Evolutionary conservation across 768 basidiomycete species (phyloP).

Genomic region (Auricularia heimuer): DNA sequence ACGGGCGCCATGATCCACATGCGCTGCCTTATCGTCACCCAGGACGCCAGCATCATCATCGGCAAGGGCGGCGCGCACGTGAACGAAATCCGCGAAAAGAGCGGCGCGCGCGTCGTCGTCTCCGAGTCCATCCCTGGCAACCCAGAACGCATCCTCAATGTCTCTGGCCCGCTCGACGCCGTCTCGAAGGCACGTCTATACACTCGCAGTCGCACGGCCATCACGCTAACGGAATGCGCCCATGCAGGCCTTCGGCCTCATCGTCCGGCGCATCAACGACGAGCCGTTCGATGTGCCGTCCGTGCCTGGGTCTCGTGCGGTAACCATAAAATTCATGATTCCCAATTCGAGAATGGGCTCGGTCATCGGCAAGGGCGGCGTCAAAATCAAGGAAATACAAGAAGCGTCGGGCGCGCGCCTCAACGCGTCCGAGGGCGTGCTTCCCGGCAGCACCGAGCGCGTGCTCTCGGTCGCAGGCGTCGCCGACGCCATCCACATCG

Average conservation of each 20-base stretch:
- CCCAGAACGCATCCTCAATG: slow-evolving; percentile 96
- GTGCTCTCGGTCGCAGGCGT: slow-evolving; percentile 97
- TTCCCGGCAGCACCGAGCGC: slow-evolving; percentile 99
- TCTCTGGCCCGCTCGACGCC: slow-evolving; percentile 94
- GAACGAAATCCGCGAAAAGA: slow-evolving; percentile 97
- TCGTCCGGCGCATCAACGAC: slow-evolving; percentile 97
- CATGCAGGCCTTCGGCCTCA: slow-evolving; percentile 88
- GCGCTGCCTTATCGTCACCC: slow-evolving; percentile 97
- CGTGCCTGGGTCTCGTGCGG: slow-evolving; percentile 93
- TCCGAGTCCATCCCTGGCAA: slow-evolving; percentile 98
- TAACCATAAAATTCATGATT: slow-evolving; percentile 99
- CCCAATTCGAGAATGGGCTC: slow-evolving; percentile 99
- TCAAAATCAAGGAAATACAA: slow-evolving; percentile 99
- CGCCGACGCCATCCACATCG: slow-evolving; percentile 98
- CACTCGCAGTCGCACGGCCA: neutral
- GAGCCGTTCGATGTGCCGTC: slow-evolving; percentile 98
- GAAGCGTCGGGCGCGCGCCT: slow-evolving; percentile 93
- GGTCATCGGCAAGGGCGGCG: slow-evolving; percentile 94
- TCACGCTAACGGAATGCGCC: neutral
- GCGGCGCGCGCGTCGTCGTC: slow-evolving; percentile 90
- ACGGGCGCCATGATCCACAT: slow-evolving; percentile 73
- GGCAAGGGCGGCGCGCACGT: slow-evolving; percentile 93
- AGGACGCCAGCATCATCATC: slow-evolving; percentile 98
- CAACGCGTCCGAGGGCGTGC: slow-evolving; percentile 96
- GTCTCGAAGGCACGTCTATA: slow-evolving; percentile 75